Evolutionary conservation across 2,329 filamentous ascomycete genomes (phyloP), one percentile per base, ranked within the genome.

Genomic region (Sarocladium oryzae): DNA sequence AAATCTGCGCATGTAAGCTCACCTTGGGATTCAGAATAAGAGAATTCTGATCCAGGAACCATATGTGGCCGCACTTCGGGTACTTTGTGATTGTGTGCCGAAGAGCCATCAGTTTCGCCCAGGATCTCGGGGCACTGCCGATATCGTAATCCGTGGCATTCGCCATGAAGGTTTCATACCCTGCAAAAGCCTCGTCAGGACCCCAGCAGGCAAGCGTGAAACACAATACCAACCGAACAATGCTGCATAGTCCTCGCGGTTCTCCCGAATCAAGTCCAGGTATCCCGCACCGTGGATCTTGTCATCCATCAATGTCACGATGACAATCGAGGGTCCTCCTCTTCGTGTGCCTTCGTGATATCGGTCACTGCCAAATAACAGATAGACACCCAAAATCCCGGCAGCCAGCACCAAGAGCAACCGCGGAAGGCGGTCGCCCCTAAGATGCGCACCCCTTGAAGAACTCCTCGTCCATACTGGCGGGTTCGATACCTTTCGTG

Each of bases 11-110:
- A 57, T 89, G 82, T 30, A 97, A 70, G 13, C 81, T 78, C 50
- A 86, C 70, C 30, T 75, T 70, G 6, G 88, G 85, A 65, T 93
- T 87, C 88, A 96, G 95, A 63, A 99, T 93, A 58, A 95, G 77
- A 8, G 89, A 81, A 61, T 93, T 83, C 59, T 88, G 81, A 54
- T 92, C 88, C 15, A 99, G 82, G 64, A 86, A 89, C 85, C 92
- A 97, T 65, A 97, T 79, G 66, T 85, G 96, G 46, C 79, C 83
- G 55, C 81, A 84, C 58, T 89, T 79, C 4, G 91, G 89, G 63
- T 85, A 85, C 41, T 84, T 77, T 6, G 89, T 84, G 70, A 97
- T 82, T 45, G 92, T 92, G 67, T 99, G 92, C 54, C 93, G 86
- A 63, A 95, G 76, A 7, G 92, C 88, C 54, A 92, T 88, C 50